Conservation (phyloP, 331 rosid species). For the Malus hybrid region DNA sequence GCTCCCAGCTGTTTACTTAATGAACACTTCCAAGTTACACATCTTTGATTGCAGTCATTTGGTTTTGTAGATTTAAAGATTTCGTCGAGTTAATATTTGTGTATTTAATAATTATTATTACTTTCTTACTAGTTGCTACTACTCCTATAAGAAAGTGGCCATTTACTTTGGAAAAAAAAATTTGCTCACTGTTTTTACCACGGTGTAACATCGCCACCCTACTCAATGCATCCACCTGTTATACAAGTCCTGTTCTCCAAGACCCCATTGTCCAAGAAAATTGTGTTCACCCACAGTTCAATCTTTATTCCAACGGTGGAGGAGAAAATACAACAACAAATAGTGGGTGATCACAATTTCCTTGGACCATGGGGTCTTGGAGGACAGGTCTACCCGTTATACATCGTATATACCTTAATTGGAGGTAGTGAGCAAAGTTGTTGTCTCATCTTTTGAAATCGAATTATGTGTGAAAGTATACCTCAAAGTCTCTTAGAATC, state of each 20-base stretch:
- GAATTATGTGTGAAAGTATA: neutral
- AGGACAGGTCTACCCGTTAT: neutral
- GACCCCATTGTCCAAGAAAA: neutral
- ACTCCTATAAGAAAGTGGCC: neutral
- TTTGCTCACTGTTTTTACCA: neutral
- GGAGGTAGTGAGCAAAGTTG: neutral
- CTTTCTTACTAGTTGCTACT: neutral
- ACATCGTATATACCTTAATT: neutral
- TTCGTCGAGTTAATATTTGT: neutral
- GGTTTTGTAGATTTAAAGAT: neutral
- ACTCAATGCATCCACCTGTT: neutral
- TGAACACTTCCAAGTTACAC: conserved; percentile 1
- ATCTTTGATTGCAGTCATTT: neutral
- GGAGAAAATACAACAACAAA: neutral
- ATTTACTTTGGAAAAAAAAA: neutral
- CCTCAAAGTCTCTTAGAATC: neutral
- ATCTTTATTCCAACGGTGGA: neutral
- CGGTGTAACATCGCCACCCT: neutral
- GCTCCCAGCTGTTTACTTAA: neutral
- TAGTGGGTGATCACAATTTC: neutral
- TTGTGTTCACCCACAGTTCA: neutral
- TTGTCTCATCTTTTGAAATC: neutral
- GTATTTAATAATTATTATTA: neutral
- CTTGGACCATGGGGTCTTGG: neutral
- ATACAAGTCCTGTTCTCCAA: neutral